phyloP scores from a whole-genome alignment of 352 stramenopile genomes.

The Globisporangium abappressorium region DNA sequence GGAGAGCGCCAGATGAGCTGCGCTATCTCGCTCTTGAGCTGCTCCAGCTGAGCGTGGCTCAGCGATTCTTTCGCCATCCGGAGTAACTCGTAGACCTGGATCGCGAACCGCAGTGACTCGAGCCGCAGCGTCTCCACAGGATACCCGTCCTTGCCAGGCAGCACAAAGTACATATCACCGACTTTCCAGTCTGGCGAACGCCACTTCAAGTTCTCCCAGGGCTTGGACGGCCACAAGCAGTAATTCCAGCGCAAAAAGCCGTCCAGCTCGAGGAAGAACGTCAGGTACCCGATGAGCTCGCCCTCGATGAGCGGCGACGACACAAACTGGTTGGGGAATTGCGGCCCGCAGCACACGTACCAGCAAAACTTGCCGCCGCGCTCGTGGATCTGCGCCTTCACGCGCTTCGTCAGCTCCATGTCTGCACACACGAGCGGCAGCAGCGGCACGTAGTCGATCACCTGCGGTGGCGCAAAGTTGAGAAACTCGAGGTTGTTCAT shows the following conservation, averaged over 20 bases:
- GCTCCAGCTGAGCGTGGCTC: conserved; percentile 37
- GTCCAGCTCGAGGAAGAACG: conserved; percentile 74
- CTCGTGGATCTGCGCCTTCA: conserved; percentile 49
- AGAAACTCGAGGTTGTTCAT: conserved; percentile 78
- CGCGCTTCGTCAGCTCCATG: conserved; percentile 48
- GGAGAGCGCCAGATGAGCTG: conserved; percentile 58
- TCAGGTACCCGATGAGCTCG: conserved; percentile 73
- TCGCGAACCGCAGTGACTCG: conserved; percentile 62
- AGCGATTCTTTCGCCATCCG: conserved; percentile 40
- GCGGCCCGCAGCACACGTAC: conserved; percentile 77
- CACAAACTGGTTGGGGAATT: conserved; percentile 78
- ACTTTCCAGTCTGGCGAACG: conserved; percentile 64
- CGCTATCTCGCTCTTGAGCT: conserved; percentile 49
- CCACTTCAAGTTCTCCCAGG: conserved; percentile 66
- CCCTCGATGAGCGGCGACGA: conserved; percentile 69
- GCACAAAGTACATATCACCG: conserved; percentile 83
- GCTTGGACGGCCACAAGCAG: conserved; percentile 60
- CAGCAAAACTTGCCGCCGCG: conserved; percentile 64
- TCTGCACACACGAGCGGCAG: conserved; percentile 68
- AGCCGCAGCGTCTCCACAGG: conserved; percentile 72
- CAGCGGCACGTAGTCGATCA: conserved; percentile 71
- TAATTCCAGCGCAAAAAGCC: conserved; percentile 85
- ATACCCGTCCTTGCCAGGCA: conserved; percentile 54
- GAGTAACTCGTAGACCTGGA: conserved; percentile 68
- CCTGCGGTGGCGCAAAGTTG: conserved; percentile 51